Evolutionary conservation across 441 rosid genomes (phyloP).

Genomic region (Gossypium trilobum): DNA sequence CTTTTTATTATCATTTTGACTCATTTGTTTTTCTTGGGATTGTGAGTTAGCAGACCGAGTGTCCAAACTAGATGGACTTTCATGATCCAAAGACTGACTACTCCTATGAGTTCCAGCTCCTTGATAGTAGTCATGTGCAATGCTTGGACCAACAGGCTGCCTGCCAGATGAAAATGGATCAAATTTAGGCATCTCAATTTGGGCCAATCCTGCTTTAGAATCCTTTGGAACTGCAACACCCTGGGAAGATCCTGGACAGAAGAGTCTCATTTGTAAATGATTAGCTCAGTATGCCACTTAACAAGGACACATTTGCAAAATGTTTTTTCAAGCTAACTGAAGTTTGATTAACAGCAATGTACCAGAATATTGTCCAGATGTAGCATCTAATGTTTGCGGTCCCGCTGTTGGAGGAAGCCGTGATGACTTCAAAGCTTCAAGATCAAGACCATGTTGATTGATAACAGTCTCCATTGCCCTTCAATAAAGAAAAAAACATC

Average conservation of each 20-base stretch:
- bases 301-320: background rate
- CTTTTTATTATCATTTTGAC: constrained; percentile 53
- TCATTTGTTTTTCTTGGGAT: constrained; percentile 55
- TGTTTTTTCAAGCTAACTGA: constrained; percentile 1
- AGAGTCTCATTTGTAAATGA: constrained; percentile 16
- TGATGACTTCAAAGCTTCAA: constrained; percentile 75
- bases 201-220: constrained; percentile 45
- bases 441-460: constrained; percentile 84
- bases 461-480: constrained; percentile 99
- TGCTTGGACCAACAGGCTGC: constrained; percentile 64
- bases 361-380: constrained; percentile 61
- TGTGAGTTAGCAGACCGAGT: constrained; percentile 76
- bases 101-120: constrained; percentile 65
- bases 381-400: constrained; percentile 63
- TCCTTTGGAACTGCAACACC: constrained; percentile 50
- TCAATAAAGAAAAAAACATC: constrained; percentile 22
- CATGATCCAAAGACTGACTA: constrained; percentile 74
- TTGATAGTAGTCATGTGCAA: constrained; percentile 60
- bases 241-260: constrained; percentile 66
- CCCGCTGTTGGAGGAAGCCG: constrained; percentile 64
- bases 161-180: constrained; percentile 59
- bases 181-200: constrained; percentile 55
- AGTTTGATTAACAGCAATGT: constrained; percentile 16
- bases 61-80: constrained; percentile 91
- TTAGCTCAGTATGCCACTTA: background rate